Evolutionary conservation across 2,329 filamentous ascomycete genomes (phyloP).

Genomic region (Neopestalotiopsis clavispora): DNA sequence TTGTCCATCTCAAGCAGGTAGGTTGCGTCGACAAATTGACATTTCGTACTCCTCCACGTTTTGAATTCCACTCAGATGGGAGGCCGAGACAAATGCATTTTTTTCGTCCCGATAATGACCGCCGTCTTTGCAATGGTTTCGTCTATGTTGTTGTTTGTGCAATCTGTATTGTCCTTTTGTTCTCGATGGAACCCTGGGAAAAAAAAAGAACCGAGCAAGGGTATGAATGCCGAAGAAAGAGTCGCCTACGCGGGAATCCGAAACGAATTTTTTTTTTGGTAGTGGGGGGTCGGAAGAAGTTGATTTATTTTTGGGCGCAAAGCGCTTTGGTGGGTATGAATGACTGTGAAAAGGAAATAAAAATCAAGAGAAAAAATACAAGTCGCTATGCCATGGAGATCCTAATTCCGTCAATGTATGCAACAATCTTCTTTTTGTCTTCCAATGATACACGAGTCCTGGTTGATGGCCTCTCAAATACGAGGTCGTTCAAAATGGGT

Average conservation of each 20-base stretch:
- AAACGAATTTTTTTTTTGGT: conserved; percentile 37
- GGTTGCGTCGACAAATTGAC: conserved; percentile 8
- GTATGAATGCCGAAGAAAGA: conserved; percentile 8
- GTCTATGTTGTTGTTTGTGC: conserved; percentile 16
- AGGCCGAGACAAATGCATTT: not conserved
- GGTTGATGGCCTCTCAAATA: conserved; percentile 26
- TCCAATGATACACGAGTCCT: conserved; percentile 44
- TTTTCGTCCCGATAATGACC: not conserved
- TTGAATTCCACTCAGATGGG: conserved; percentile 6
- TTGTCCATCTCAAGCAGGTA: conserved; percentile 6
- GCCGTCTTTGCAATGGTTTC: conserved; percentile 10
- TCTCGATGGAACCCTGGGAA: not conserved
- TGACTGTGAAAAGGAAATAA: conserved; percentile 32
- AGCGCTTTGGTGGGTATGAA: conserved; percentile 40
- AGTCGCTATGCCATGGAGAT: conserved; percentile 53
- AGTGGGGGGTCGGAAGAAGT: conserved; percentile 25
- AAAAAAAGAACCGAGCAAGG: conserved; percentile 2
- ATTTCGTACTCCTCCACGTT: not conserved
- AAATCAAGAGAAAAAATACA: conserved; percentile 39
- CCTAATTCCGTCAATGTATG: conserved; percentile 47
- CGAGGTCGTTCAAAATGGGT: conserved; percentile 17
- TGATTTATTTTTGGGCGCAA: conserved; percentile 31
- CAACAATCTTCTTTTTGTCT: conserved; percentile 48
- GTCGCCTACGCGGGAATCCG: conserved; percentile 28
- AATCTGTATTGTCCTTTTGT: conserved; percentile 10